These are phyloP conservation scores for Ramaria sp. DNA, from an alignment of 768 basidiomycete species.

Conservation along the genomic window DNA sequence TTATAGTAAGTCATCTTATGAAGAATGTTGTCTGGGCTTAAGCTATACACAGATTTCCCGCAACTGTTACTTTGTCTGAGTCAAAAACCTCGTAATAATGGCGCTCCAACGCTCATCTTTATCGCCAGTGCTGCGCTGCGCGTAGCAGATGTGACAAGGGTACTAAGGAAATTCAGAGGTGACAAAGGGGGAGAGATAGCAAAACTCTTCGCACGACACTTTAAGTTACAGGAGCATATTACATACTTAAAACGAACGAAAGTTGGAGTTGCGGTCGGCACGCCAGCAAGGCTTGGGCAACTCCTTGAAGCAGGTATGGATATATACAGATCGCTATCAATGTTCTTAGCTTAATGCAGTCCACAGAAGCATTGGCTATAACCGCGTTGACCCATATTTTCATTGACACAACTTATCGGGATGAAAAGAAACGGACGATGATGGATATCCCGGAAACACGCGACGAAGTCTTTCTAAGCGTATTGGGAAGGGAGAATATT, in stretches of 20 bases:
- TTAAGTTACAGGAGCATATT: conserved; percentile 83
- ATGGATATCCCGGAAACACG: conserved; percentile 79
- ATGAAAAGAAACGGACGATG: conserved; percentile 64
- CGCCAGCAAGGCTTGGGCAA: conserved; percentile 85
- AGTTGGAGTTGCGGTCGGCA: conserved; percentile 82
- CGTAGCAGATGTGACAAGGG: conserved; percentile 77
- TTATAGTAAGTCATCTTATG: conserved; percentile 36
- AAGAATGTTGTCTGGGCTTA: background rate
- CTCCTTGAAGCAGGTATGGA: conserved; percentile 28
- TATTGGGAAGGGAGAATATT: conserved; percentile 54
- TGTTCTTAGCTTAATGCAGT: background rate
- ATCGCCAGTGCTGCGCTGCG: conserved; percentile 83
- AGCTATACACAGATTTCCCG: conserved; percentile 42
- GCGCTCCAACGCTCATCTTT: conserved; percentile 82
- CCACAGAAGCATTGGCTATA: conserved; percentile 55
- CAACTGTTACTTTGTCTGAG: conserved; percentile 55
- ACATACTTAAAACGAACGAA: conserved; percentile 76
- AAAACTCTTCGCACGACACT: conserved; percentile 92
- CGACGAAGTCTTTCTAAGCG: conserved; percentile 66
- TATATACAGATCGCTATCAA: conserved; percentile 49
- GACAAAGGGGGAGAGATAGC: conserved; percentile 87
- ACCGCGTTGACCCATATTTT: conserved; percentile 78
- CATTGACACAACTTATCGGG: conserved; percentile 62
- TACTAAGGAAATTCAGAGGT: conserved; percentile 56
- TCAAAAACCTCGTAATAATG: conserved; percentile 65